phyloP scores from a whole-genome alignment of 225 moss, liverwort and hornwort genomes.

The Marchantia paleacea region DNA sequence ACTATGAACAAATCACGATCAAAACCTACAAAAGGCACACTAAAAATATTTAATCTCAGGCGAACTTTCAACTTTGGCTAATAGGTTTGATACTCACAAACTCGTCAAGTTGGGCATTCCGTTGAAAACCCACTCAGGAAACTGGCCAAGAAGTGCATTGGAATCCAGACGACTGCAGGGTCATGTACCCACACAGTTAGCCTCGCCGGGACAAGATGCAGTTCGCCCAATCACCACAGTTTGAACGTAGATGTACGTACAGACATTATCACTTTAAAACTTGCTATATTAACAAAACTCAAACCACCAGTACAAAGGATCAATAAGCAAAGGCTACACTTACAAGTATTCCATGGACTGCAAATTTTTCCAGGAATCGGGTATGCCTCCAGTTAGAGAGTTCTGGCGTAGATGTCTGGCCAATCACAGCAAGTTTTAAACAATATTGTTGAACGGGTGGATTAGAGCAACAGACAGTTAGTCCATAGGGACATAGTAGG shows the following conservation, averaged over 20 bases:
- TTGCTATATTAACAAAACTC: not conserved
- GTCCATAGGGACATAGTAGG: too few relatives aligned
- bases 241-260: not conserved
- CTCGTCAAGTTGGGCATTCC: not conserved
- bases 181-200: not conserved
- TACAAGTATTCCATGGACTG: constrained; percentile 8
- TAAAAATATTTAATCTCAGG: too few relatives aligned
- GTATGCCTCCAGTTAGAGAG: constrained; percentile 18
- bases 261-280: not conserved
- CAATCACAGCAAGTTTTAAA: too few relatives aligned
- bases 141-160: not conserved
- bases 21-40: not conserved
- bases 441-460: too few relatives aligned
- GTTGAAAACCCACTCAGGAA: constrained; percentile 20
- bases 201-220: not conserved
- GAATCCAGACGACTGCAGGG: constrained; percentile 16
- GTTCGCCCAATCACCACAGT: not conserved
- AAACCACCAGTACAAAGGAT: not conserved
- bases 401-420: constrained; percentile 19
- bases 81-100: not conserved
- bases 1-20: not conserved
- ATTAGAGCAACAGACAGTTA: too few relatives aligned
- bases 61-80: too few relatives aligned
- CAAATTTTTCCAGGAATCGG: constrained; percentile 24
- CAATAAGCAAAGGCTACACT: not conserved